These are phyloP conservation scores for Theobroma grandiflorum DNA, from an alignment of 441 rosid species.

Conservation along the genomic window DNA sequence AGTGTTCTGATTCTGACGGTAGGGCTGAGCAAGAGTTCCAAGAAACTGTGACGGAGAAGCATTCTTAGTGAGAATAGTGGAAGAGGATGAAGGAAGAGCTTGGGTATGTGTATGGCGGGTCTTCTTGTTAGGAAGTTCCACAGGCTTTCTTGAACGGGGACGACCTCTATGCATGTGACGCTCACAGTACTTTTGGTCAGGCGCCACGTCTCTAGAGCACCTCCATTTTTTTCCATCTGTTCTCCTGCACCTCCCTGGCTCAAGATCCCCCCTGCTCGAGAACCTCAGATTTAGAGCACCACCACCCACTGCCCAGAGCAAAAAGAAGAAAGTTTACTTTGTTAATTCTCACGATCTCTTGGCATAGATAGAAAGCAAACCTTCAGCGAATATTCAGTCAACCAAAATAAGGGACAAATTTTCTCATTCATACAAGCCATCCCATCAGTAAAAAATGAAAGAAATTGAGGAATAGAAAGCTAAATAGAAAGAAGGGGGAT, in stretches of 20 bases:
- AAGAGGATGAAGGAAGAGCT: slow-evolving; percentile 13
- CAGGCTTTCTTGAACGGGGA: slow-evolving; percentile 86
- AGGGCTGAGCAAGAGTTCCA: slow-evolving; percentile 16
- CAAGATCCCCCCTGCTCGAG: slow-evolving; percentile 48
- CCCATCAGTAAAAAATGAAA: neutral
- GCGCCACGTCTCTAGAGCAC: slow-evolving; percentile 65
- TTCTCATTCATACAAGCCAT: neutral
- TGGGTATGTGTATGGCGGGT: slow-evolving; percentile 27
- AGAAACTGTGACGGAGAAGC: slow-evolving; percentile 24
- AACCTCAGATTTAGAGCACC: slow-evolving; percentile 35
- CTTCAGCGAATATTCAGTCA: neutral
- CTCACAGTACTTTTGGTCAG: slow-evolving; percentile 69
- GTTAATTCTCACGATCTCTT: neutral
- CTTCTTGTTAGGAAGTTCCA: slow-evolving; percentile 61
- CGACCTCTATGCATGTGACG: slow-evolving; percentile 71
- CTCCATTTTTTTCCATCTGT: slow-evolving; percentile 82
- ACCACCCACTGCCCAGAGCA: slow-evolving; percentile 25
- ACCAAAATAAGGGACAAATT: neutral
- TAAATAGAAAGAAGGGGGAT: neutral
- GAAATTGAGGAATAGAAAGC: neutral
- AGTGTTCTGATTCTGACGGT: slow-evolving; percentile 6
- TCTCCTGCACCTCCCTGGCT: slow-evolving; percentile 69
- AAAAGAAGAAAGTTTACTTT: neutral
- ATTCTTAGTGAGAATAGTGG: slow-evolving; percentile 19
- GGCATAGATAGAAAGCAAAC: neutral